Percentiles rank a stretch among this genome's conserved stretches.
Evolutionary conservation across 495 filamentous ascomycete species (phyloP).

Genomic region (Penicillium lividum): DNA sequence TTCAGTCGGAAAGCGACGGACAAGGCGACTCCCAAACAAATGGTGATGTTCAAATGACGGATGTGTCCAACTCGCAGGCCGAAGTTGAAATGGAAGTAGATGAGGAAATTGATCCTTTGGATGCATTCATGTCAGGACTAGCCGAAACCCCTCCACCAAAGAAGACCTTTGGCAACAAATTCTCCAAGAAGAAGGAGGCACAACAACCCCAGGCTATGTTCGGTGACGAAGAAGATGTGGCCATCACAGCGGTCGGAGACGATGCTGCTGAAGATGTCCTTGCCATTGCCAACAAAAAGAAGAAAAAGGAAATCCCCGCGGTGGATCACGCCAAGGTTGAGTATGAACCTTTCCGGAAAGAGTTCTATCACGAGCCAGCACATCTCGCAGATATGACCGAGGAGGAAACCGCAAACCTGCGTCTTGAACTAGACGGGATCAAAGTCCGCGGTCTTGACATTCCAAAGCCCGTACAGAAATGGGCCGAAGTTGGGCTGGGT

Average conservation of each 20-base stretch:
- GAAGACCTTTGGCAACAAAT: conserved; percentile 41
- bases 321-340: conserved; percentile 84
- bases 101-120: conserved; percentile 80
- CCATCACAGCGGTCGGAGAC: conserved; percentile 68
- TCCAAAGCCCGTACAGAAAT: conserved; percentile 92
- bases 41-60: conserved; percentile 43
- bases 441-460: conserved; percentile 84
- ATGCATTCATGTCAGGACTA: conserved; percentile 92
- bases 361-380: conserved; percentile 88
- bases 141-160: conserved; percentile 51
- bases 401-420: conserved; percentile 77
- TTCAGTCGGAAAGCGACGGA: conserved; percentile 12
- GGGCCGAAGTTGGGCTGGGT: conserved; percentile 91
- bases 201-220: conserved; percentile 83
- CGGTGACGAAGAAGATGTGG: conserved; percentile 76
- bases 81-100: conserved; percentile 41
- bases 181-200: conserved; percentile 43
- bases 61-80: conserved; percentile 42
- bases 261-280: conserved; percentile 80
- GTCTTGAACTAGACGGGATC: conserved; percentile 90
- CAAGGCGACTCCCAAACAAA: conserved; percentile 21
- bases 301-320: conserved; percentile 92
- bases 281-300: conserved; percentile 85
- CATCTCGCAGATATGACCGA: conserved; percentile 85
- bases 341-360: conserved; percentile 84